phyloP scores from a whole-genome alignment of 75 land plant species.

The Sequoiadendron giganteum region DNA sequence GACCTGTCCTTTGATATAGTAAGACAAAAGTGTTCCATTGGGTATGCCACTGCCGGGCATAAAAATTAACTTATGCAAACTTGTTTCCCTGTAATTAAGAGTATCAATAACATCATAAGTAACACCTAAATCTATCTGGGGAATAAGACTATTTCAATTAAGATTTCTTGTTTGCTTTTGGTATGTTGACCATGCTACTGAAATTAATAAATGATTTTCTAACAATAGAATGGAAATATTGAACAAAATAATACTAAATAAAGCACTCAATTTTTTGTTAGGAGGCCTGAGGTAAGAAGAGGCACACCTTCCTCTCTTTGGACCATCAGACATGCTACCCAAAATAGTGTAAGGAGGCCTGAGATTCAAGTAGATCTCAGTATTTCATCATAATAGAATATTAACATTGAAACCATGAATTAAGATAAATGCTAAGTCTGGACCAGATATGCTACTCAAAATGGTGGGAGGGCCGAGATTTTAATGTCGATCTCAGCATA shows the following conservation, averaged over 20 bases:
- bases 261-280: background rate
- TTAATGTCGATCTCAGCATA: background rate
- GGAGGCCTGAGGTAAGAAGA: background rate
- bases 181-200: background rate
- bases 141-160: background rate
- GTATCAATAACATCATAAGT: background rate
- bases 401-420: too few species aligned
- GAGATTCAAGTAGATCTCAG: background rate
- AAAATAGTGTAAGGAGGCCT: background rate
- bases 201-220: background rate
- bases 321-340: background rate
- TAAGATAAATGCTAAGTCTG: too few species aligned
- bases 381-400: background rate
- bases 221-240: background rate
- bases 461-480: background rate
- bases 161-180: background rate
- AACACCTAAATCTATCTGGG: background rate
- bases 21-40: slow-evolving; percentile 33
- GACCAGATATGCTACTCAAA: background rate
- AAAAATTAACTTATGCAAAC: slow-evolving; percentile 37
- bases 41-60: slow-evolving; percentile 29
- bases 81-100: slow-evolving; percentile 18
- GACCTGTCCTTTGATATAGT: slow-evolving; percentile 48
- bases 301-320: background rate
- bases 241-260: background rate